Evolutionary conservation across 345 rosid species (phyloP).

Genomic region (Arabidopsis thaliana): DNA sequence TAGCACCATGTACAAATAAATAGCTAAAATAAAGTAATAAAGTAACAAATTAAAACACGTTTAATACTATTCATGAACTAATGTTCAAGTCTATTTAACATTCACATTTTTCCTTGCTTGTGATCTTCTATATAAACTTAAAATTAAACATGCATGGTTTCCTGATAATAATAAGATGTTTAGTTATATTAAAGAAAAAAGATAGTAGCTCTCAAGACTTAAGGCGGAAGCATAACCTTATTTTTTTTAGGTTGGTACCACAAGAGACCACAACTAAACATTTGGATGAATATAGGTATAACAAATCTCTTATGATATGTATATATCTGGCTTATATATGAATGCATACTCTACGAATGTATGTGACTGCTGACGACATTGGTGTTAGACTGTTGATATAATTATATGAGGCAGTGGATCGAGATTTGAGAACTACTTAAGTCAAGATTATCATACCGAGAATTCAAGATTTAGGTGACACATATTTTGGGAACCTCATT

Average conservation of each 20-base stretch:
- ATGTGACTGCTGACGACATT: slow-evolving; percentile 9
- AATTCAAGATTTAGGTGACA: slow-evolving; percentile 43
- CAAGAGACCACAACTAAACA: not conserved
- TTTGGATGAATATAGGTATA: not conserved
- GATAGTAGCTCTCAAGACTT: not conserved
- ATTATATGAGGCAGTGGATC: slow-evolving; percentile 14
- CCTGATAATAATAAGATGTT: not conserved
- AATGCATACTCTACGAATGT: not conserved
- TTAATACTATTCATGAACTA: no score
- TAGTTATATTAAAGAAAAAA: not conserved
- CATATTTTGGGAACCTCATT: slow-evolving; percentile 36
- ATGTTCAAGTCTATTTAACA: not conserved
- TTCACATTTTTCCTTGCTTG: no score
- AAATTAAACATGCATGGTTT: no score
- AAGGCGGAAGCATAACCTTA: not conserved
- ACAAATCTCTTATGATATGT: not conserved
- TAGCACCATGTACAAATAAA: no score
- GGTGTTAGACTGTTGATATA: slow-evolving; percentile 1
- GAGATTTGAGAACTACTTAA: slow-evolving; percentile 2
- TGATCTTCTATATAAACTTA: not conserved
- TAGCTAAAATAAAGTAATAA: not conserved
- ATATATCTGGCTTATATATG: not conserved
- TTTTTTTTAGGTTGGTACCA: not conserved
- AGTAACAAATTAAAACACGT: not conserved
- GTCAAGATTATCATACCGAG: slow-evolving; percentile 72